phyloP scores from a whole-genome alignment of 768 basidiomycete species.

The Mycena filopes region DNA sequence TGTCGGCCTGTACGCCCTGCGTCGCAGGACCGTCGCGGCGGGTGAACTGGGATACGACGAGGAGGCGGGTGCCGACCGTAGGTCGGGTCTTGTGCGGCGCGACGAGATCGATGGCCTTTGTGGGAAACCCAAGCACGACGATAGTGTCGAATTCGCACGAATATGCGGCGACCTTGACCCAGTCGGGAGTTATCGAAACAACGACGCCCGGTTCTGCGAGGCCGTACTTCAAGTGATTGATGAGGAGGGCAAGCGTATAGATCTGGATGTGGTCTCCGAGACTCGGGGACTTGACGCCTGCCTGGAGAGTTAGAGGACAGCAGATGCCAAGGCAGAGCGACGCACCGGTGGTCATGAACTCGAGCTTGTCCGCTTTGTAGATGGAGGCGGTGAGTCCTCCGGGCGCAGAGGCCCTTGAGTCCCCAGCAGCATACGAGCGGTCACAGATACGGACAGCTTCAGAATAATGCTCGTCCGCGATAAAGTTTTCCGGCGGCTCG shows the following conservation, averaged over 20 bases:
- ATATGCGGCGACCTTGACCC: constrained; percentile 35
- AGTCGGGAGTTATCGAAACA: constrained; percentile 27
- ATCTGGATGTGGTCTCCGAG: constrained; percentile 31
- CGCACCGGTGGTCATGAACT: constrained; percentile 24
- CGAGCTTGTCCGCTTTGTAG: constrained; percentile 31
- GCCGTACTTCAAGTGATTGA: constrained; percentile 33
- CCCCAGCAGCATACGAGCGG: constrained; percentile 21
- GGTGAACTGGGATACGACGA: constrained; percentile 33
- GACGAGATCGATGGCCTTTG: constrained; percentile 27
- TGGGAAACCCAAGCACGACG: constrained; percentile 34
- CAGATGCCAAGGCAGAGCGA: neutral
- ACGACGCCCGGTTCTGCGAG: constrained; percentile 32
- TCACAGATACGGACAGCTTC: constrained; percentile 31
- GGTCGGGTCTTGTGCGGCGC: constrained; percentile 23
- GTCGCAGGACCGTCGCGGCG: constrained; percentile 13
- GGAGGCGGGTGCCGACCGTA: constrained; percentile 27
- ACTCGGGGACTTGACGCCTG: constrained; percentile 20
- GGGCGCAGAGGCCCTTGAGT: constrained; percentile 25
- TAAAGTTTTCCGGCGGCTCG: constrained; percentile 23
- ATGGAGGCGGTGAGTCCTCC: constrained; percentile 33
- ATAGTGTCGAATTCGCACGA: constrained; percentile 31
- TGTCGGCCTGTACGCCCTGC: constrained; percentile 26
- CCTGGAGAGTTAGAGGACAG: neutral
- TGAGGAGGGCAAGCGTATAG: constrained; percentile 32
- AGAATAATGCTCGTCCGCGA: constrained; percentile 26